Base-by-base conservation (phyloP, 2,329 filamentous ascomycete species). In the Phaeophleospora eucalypticola region DNA sequence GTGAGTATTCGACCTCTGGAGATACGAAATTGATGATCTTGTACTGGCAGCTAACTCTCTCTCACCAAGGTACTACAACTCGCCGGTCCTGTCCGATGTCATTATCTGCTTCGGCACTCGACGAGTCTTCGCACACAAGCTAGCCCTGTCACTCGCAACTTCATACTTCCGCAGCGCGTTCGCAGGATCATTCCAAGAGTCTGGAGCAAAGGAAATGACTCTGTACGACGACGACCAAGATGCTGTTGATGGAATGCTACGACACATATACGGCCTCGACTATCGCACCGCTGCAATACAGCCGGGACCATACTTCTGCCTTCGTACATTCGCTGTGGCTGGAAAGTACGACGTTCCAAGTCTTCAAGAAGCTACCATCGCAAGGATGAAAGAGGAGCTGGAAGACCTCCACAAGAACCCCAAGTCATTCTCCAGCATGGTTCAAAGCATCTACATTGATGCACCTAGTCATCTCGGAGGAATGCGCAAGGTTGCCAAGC, bases 201-300 rank as follows among this genome's bases (percentile, higher is more conserved):
- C 29, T n/a, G 14, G 40, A 3, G 40, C 24, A 3, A 32, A 41
- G 2, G 18, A 29, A 17, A 24, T 48, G 19, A 19, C 9, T 27
- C 41, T 48, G 1, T 33, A 40, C 36, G 46, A 36, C 17, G 46
- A 48, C 27, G 46, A 48, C 15, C 27, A n/a, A 24, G 46, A 48
- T 19, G 41, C 46, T 19, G 19, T 48, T 16, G 41, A 38, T 18
- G 39, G 39, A 4, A 46, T 46, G 43, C 16, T 50, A 6, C 29
- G 29, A n/a, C 40, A 42, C 32, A 40, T 50, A 24, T 50, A 50
- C 29, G 38, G 44, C 21, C 29, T 45, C 18, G 27, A 50, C 15
- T 33, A 32, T 18, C 17, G 3, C 16, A 3, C 12, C 12, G 35
- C 18, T n/a, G 35, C 32, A 33, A 6, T 7, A 12, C 6, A 7